phyloP scores from a whole-genome alignment of 78 protist species.

The Mantamonas sphyraenae region DNA sequence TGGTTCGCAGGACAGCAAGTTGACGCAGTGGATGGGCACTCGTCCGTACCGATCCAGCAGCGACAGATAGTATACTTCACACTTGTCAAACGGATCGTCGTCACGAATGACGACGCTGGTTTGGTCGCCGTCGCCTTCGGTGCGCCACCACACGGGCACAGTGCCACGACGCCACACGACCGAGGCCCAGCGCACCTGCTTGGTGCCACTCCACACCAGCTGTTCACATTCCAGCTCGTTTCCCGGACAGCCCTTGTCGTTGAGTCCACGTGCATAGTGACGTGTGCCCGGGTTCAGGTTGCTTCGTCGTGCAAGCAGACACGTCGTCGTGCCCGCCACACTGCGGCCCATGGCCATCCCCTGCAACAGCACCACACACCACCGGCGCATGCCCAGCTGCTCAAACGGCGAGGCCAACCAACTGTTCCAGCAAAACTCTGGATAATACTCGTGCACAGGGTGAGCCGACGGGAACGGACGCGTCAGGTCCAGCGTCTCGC shows the following conservation, averaged over 20 bases:
- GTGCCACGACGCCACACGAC: conserved; percentile 1
- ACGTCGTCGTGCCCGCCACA: not conserved
- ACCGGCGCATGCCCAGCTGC: not conserved
- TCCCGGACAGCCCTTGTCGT: not conserved
- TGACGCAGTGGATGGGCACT: not conserved
- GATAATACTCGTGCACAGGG: not conserved
- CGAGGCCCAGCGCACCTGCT: not conserved
- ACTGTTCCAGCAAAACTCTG: not conserved
- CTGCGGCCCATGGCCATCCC: not conserved
- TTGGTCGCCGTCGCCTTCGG: not conserved
- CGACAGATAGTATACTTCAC: not conserved
- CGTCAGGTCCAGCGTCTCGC: conserved; percentile 2
- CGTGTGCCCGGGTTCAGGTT: not conserved
- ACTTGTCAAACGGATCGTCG: not conserved
- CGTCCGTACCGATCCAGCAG: not conserved
- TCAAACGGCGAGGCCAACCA: not conserved
- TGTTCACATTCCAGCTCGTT: conserved; percentile 7
- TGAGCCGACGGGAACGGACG: not conserved
- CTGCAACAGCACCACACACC: not conserved
- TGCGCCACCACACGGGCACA: conserved; percentile 1
- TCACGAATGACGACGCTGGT: not conserved
- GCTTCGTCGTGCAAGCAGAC: not conserved
- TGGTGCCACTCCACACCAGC: not conserved
- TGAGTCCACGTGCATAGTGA: not conserved
- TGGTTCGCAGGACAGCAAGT: not conserved